Conservation (phyloP, 2,329 filamentous ascomycete genomes). For the Microcera coccophila region DNA sequence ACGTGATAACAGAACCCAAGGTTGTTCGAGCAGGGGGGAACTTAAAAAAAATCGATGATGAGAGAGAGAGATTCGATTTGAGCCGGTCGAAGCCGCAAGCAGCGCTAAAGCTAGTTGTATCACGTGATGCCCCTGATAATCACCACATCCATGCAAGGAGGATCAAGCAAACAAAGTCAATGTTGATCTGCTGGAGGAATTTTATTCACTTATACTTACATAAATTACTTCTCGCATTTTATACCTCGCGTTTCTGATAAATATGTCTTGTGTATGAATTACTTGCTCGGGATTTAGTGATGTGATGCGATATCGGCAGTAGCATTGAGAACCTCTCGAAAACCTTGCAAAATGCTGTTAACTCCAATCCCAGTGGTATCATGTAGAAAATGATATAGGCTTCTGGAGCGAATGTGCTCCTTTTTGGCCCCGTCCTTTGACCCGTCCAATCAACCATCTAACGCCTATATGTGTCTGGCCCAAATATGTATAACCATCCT, state of each 20-base stretch:
- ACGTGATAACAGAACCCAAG: conserved; percentile 30
- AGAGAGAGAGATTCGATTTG: conserved; percentile 28
- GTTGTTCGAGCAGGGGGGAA: conserved; percentile 12
- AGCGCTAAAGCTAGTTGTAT: conserved; percentile 20
- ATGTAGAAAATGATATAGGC: conserved; percentile 22
- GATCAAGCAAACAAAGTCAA: not conserved
- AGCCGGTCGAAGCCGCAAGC: conserved; percentile 11
- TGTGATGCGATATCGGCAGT: too few species aligned
- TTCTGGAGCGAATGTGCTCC: conserved; percentile 12
- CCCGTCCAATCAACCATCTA: not conserved
- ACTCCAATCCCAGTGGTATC: conserved; percentile 36
- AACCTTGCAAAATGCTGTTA: too few species aligned
- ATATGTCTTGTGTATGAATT: too few species aligned
- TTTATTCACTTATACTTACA: too few species aligned
- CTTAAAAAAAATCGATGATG: conserved; percentile 25
- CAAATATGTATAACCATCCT: conserved; percentile 5
- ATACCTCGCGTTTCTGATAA: too few species aligned
- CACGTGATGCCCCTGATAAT: conserved; percentile 30
- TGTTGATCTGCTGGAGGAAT: too few species aligned
- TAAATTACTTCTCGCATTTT: too few species aligned
- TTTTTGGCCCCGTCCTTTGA: conserved; percentile 11
- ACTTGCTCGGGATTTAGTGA: too few species aligned
- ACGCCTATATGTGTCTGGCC: not conserved
- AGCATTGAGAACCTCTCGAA: too few species aligned
- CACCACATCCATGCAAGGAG: conserved; percentile 10